phyloP scores from a whole-genome alignment of 345 rosid genomes.

The Noccaea bulbosa region DNA sequence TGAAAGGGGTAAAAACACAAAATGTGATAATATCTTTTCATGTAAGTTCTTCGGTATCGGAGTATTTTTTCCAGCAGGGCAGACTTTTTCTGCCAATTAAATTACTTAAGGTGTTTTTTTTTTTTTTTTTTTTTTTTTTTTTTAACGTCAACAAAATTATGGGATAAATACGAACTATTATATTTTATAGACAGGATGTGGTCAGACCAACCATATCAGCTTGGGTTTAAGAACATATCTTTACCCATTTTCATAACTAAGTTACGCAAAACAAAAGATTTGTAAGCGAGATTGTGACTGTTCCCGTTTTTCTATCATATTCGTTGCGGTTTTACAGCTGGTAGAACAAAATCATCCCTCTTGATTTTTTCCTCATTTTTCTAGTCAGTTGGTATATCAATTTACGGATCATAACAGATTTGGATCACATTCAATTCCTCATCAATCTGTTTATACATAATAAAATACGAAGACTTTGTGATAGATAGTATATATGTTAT shows the following conservation, averaged over 20 bases:
- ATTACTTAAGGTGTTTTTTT: no score
- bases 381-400: conserved; percentile 30
- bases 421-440: conserved; percentile 12
- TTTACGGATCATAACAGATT: conserved; percentile 35
- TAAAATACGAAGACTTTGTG: conserved; percentile 4
- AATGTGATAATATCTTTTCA: neutral
- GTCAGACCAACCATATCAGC: conserved; percentile 28
- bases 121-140: no score
- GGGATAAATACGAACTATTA: neutral
- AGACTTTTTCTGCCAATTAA: no score
- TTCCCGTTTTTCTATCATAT: conserved; percentile 25
- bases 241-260: conserved; percentile 9
- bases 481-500: neutral
- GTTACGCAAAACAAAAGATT: conserved; percentile 23
- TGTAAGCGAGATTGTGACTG: conserved; percentile 27
- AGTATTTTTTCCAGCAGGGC: no score
- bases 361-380: conserved; percentile 34
- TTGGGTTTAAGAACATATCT: conserved; percentile 21
- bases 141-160: no score
- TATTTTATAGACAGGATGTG: neutral
- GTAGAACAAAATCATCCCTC: conserved; percentile 36
- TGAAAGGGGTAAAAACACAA: no score
- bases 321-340: conserved; percentile 36
- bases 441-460: neutral
- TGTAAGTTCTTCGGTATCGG: neutral